Percentiles rank a stretch among this genome's conserved stretches.
Evolutionary conservation across 2,329 filamentous ascomycete species (phyloP).

Genomic region (Sporothrix pseudoabietina): DNA sequence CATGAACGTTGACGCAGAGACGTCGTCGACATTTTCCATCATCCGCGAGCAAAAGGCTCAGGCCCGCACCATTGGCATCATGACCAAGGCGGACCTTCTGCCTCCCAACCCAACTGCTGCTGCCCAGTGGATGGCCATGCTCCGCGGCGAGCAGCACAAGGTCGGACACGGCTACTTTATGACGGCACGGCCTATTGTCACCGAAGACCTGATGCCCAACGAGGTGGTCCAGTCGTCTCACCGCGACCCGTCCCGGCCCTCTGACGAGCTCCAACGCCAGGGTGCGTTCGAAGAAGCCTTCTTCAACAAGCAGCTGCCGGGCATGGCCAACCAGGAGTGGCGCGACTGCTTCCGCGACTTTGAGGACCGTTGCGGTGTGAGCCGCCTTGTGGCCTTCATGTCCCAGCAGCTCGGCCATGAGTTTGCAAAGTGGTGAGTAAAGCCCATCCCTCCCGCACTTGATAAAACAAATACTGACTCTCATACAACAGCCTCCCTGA

Average conservation of each 20-base stretch:
- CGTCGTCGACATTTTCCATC: slow-evolving; percentile 68
- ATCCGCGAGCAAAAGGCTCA: slow-evolving; percentile 61
- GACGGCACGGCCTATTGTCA: slow-evolving; percentile 63
- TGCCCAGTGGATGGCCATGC: slow-evolving; percentile 63
- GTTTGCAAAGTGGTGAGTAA: slow-evolving; percentile 53
- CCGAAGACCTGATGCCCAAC: slow-evolving; percentile 25
- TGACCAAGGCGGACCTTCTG: slow-evolving; percentile 82
- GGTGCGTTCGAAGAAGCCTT: slow-evolving; percentile 55
- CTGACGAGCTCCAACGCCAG: slow-evolving; percentile 56
- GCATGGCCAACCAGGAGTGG: slow-evolving; percentile 48
- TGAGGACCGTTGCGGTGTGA: slow-evolving; percentile 55
- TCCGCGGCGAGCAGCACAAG: slow-evolving; percentile 61
- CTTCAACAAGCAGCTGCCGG: slow-evolving; percentile 45
- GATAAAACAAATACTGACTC: background rate
- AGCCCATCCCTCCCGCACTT: background rate
- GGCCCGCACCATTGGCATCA: slow-evolving; percentile 67
- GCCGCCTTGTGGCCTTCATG: slow-evolving; percentile 55
- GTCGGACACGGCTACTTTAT: slow-evolving; percentile 79
- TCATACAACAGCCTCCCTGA: slow-evolving; percentile 37
- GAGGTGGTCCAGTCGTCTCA: slow-evolving; percentile 12
- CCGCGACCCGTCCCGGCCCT: slow-evolving; percentile 32
- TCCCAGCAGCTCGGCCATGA: slow-evolving; percentile 57
- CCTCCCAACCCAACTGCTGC: slow-evolving; percentile 51
- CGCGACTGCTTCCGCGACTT: slow-evolving; percentile 53
- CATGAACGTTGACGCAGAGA: slow-evolving; percentile 77